A percentile compares a stretch with the other conserved stretches of the same genome.
These are phyloP conservation scores for Collybia sordida DNA, from an alignment of 768 basidiomycete species.

Conservation along the genomic window DNA sequence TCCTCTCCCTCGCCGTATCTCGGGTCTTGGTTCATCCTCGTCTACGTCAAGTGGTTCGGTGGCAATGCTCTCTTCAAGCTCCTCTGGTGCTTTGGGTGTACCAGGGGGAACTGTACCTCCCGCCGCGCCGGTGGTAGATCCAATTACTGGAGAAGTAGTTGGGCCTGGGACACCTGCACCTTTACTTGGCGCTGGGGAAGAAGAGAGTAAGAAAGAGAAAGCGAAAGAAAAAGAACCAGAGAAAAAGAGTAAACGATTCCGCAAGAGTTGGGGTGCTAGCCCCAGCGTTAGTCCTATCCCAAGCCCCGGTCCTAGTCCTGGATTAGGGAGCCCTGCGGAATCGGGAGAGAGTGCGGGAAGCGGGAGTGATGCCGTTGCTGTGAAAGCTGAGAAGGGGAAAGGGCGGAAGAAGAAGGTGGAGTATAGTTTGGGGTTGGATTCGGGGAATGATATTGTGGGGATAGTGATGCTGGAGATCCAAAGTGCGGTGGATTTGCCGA, in stretches of 20 bases:
- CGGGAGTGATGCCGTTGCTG: not conserved
- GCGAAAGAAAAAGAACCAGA: not conserved
- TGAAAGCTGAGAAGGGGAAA: conserved; percentile 9
- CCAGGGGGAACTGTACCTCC: not conserved
- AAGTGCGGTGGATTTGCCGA: conserved; percentile 80
- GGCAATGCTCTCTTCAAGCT: not conserved
- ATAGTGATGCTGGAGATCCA: conserved; percentile 95
- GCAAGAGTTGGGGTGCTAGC: conserved; percentile 1
- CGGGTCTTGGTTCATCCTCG: not conserved
- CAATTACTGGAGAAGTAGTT: conserved; percentile 3
- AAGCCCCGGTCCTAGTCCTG: too few species aligned
- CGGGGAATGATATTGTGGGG: conserved; percentile 82
- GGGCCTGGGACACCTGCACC: conserved; percentile 10
- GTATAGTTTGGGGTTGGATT: conserved; percentile 65
- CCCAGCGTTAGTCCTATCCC: not conserved
- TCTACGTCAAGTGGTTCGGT: not conserved
- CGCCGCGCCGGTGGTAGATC: conserved; percentile 1
- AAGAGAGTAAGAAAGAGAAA: not conserved
- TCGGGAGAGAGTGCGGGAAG: too few species aligned
- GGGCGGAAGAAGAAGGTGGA: conserved; percentile 25
- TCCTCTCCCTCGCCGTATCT: conserved; percentile 6
- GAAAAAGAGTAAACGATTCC: not conserved
- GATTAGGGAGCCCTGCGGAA: too few species aligned
- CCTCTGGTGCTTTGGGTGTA: not conserved
- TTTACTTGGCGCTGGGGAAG: conserved; percentile 6